Percentiles rank a stretch among this genome's conserved stretches.
Conservation (phyloP, 139 green algal species). For the Micromonas pusilla region DNA sequence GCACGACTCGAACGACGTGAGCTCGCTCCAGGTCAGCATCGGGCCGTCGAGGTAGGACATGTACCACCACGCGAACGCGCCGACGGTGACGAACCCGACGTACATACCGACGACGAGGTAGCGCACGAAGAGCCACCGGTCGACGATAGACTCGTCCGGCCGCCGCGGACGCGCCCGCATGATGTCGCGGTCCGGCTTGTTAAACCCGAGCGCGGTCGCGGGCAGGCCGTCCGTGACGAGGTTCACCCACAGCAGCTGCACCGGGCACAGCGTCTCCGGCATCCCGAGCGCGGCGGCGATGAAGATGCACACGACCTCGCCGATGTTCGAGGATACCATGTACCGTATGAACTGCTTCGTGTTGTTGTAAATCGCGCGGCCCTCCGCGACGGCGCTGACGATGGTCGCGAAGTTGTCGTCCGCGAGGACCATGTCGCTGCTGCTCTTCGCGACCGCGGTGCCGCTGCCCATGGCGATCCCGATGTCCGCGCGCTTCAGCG, state of each 20-base stretch:
- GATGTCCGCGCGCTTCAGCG: conserved; percentile 46
- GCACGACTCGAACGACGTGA: conserved; percentile 51
- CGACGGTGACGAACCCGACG: conserved; percentile 48
- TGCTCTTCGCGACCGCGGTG: conserved; percentile 46
- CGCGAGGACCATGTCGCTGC: conserved; percentile 48
- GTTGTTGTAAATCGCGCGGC: conserved; percentile 52
- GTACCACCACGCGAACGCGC: conserved; percentile 46
- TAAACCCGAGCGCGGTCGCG: conserved; percentile 49
- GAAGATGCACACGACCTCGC: conserved; percentile 55
- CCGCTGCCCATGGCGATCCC: conserved; percentile 50
- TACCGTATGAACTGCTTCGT: conserved; percentile 55
- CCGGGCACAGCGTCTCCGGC: conserved; percentile 46
- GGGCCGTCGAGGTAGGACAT: conserved; percentile 48
- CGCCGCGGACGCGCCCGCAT: conserved; percentile 37
- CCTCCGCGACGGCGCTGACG: conserved; percentile 47
- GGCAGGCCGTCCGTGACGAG: conserved; percentile 49
- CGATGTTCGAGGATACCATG: conserved; percentile 56
- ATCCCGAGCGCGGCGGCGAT: conserved; percentile 46
- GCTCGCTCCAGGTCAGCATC: conserved; percentile 53
- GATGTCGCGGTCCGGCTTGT: conserved; percentile 48
- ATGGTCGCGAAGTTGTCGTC: conserved; percentile 55
- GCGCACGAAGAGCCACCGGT: conserved; percentile 82
- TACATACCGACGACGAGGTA: conserved; percentile 44
- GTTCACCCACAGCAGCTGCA: conserved; percentile 56
- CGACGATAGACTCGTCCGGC: conserved; percentile 70